These are phyloP conservation scores for Fonsecaea nubica DNA, from an alignment of 2,329 filamentous ascomycete genomes.

Conservation along the genomic window DNA sequence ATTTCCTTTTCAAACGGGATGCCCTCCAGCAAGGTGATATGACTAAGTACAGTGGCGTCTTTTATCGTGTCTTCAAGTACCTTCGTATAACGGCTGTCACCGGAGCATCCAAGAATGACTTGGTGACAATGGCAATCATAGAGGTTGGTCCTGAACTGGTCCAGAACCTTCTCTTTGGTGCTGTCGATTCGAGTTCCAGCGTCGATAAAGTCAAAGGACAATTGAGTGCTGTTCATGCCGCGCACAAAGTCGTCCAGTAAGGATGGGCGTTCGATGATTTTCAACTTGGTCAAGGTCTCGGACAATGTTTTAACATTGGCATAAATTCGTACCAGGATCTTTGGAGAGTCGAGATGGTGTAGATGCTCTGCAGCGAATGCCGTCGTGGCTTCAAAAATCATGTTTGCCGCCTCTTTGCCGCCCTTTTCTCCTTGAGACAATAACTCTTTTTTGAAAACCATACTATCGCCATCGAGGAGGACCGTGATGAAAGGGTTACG, in stretches of 20 bases:
- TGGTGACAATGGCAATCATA: slow-evolving; percentile 67
- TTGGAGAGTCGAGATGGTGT: slow-evolving; percentile 52
- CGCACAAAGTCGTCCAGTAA: slow-evolving; percentile 60
- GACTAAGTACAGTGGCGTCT: slow-evolving; percentile 53
- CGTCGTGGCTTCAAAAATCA: slow-evolving; percentile 54
- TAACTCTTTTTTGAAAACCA: slow-evolving; percentile 61
- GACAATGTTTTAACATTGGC: slow-evolving; percentile 60
- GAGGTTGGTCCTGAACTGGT: slow-evolving; percentile 59
- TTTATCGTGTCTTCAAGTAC: slow-evolving; percentile 58
- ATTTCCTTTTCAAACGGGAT: slow-evolving; percentile 63
- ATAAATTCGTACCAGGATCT: slow-evolving; percentile 61
- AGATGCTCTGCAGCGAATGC: slow-evolving; percentile 52
- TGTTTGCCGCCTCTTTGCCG: slow-evolving; percentile 59
- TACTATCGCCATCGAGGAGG: slow-evolving; percentile 63
- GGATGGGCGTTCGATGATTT: slow-evolving; percentile 51
- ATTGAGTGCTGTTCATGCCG: slow-evolving; percentile 61
- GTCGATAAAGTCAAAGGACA: slow-evolving; percentile 60
- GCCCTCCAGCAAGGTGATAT: slow-evolving; percentile 64
- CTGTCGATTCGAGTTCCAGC: slow-evolving; percentile 53
- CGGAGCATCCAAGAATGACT: slow-evolving; percentile 65
- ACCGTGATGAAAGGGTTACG: slow-evolving; percentile 62
- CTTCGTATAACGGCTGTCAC: slow-evolving; percentile 62
- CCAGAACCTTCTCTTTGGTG: slow-evolving; percentile 56
- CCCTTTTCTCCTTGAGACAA: slow-evolving; percentile 59
- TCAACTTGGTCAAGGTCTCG: slow-evolving; percentile 55